Base-by-base conservation (phyloP, 768 basidiomycete species). In the Phylloporus sp. region DNA sequence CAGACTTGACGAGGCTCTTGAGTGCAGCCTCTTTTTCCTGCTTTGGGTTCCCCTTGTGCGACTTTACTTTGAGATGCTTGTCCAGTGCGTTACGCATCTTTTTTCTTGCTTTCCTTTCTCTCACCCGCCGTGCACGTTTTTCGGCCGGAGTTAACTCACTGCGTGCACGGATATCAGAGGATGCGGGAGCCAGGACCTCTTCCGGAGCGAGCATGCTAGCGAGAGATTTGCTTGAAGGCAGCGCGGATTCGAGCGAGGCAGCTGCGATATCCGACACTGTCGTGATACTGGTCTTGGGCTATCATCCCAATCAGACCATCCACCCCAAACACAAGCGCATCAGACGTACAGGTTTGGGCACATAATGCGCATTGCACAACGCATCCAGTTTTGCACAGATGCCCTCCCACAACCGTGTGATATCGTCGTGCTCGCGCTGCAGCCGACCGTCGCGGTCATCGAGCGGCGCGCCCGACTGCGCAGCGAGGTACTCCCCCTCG, bases 341-440 rank as follows among this genome's bases (percentile, higher is more conserved):
- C 24, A 11, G 16, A 76, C 84, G 48, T 55, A 95, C 95, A 66
- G 85, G 84, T 69, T 97, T 97, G 1, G 95, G 97, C 15, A 91
- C 87, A 67, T 93, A 98, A 68, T 97, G 91, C 2, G 94, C 85
- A 64, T 97, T 98, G 67, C 89, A 91, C 31, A 98, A 73, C 18
- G 95, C 92, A 70, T 98, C 97, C 31, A 98, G 75, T 65, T 95
- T 97, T 40, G 79, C 74, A 51, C 85, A 91, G 31, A 99, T 86
- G 41, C 78, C 80, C 49, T 91, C 89, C 91, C 95, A 98, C 10
- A 85, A 59, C 45, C 75, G 73, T 50, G 88, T 85, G 47, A 98
- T 84, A 67, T 90, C 94, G 13, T 85, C 82, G 66, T 97, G 95
- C 67, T 97, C 91, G 63, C 89, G 88, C 63, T 79, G 74, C 32